These are phyloP conservation scores for Gremmenia infestans DNA, from an alignment of 2,329 filamentous ascomycete genomes.

Conservation along the genomic window DNA sequence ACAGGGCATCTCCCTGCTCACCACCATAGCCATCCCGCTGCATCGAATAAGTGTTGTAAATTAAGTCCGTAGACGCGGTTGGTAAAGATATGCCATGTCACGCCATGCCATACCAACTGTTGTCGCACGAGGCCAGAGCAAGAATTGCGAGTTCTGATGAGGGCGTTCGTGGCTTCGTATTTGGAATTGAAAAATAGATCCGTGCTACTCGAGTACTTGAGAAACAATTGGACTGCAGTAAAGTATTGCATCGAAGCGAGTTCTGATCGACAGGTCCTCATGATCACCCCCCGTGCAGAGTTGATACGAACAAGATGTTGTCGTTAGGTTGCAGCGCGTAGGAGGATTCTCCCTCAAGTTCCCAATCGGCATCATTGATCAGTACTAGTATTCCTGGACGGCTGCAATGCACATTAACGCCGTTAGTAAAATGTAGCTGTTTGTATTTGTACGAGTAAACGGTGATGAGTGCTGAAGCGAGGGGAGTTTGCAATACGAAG, in stretches of 20 bases:
- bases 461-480: constrained; percentile 4
- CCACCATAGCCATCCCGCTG: constrained; percentile 2
- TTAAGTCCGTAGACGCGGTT: too few relatives aligned
- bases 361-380: constrained; percentile 98
- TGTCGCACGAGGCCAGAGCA: not conserved
- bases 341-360: constrained; percentile 88
- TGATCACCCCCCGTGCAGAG: constrained; percentile 67
- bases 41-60: not conserved
- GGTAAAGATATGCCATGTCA: too few relatives aligned
- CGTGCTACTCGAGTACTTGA: constrained; percentile 4
- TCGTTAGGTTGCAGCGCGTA: constrained; percentile 80
- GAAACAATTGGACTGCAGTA: not conserved
- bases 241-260: not conserved
- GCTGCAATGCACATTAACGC: constrained; percentile 43
- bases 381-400: constrained; percentile 93
- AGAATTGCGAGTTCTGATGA: constrained; percentile 10
- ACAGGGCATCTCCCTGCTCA: constrained; percentile 16
- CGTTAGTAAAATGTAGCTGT: constrained; percentile 12
- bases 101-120: not conserved
- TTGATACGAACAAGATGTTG: constrained; percentile 93
- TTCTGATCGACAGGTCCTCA: not conserved
- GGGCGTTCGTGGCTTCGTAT: constrained; percentile 2
- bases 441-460: constrained; percentile 3
- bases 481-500: not conserved
- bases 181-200: constrained; percentile 6